Evolutionary conservation across 2,329 filamentous ascomycete genomes (phyloP).

Genomic region (Waltergamsia citrina): DNA sequence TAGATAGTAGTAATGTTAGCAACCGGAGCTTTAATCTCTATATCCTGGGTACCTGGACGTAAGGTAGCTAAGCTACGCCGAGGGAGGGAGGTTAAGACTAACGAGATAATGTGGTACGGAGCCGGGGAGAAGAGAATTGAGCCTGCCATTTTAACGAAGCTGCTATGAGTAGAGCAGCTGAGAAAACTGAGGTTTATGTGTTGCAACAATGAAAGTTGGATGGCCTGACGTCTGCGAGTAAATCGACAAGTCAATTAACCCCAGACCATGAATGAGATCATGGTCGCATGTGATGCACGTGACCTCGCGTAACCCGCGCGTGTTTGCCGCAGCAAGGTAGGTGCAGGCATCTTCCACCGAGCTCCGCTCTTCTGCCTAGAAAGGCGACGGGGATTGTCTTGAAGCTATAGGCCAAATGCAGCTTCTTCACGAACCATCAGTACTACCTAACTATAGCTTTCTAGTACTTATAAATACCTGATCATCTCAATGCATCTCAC

Average conservation of each 20-base stretch:
- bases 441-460: too few relatives aligned
- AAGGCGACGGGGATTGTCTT: not conserved
- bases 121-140: slow-evolving; percentile 52
- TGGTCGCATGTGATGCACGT: slow-evolving; percentile 14
- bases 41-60: too few relatives aligned
- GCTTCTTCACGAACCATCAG: too few relatives aligned
- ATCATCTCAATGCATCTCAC: not conserved
- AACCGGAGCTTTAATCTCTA: too few relatives aligned
- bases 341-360: slow-evolving; percentile 1
- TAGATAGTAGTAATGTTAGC: slow-evolving; percentile 24
- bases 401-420: not conserved
- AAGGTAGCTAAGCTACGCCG: too few relatives aligned
- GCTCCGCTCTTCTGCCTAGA: slow-evolving; percentile 10
- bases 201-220: too few relatives aligned
- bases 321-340: slow-evolving; percentile 3
- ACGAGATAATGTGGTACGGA: slow-evolving; percentile 72
- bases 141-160: slow-evolving; percentile 1
- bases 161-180: not conserved
- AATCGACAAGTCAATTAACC: too few relatives aligned
- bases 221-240: too few relatives aligned
- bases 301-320: slow-evolving; percentile 18
- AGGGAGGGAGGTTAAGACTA: too few relatives aligned
- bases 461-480: not conserved
- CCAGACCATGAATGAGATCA: not conserved
- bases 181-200: not conserved